These are phyloP conservation scores for Schizochytrium sp. DNA, from an alignment of 108 stramenopile species.

Conservation along the genomic window DNA sequence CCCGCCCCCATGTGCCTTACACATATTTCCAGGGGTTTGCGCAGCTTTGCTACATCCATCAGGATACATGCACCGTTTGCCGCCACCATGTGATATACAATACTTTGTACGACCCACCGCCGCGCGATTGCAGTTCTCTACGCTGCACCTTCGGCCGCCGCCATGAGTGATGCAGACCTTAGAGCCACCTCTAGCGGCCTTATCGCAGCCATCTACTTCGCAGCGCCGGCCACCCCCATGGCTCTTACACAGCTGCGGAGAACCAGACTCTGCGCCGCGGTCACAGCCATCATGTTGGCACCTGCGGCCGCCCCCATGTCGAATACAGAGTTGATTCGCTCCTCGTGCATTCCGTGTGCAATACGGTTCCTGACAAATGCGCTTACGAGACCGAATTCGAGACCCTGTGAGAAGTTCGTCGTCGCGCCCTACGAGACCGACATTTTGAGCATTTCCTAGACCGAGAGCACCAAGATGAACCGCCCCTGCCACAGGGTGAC, in stretches of 20 bases:
- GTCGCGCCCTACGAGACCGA: background rate
- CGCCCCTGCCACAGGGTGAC: background rate
- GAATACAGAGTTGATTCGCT: background rate
- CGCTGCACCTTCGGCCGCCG: background rate
- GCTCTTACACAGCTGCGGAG: background rate
- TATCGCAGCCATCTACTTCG: slow-evolving; percentile 47
- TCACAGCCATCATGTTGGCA: slow-evolving; percentile 86
- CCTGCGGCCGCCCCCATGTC: slow-evolving; percentile 28
- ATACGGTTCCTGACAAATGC: background rate
- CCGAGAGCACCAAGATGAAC: background rate
- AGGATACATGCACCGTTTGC: slow-evolving; percentile 35
- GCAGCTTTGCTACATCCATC: slow-evolving; percentile 39
- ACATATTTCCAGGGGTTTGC: slow-evolving; percentile 26
- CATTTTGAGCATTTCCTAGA: background rate
- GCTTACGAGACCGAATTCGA: slow-evolving; percentile 11
- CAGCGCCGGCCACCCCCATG: slow-evolving; percentile 54
- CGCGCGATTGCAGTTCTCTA: background rate
- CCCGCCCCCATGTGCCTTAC: slow-evolving; percentile 49
- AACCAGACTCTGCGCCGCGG: slow-evolving; percentile 85
- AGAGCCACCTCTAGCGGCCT: slow-evolving; percentile 18
- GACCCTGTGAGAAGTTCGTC: background rate
- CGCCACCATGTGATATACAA: slow-evolving; percentile 45
- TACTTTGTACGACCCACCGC: background rate
- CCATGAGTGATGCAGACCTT: slow-evolving; percentile 39
- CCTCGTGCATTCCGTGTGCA: background rate